Conservation (phyloP, 2,329 filamentous ascomycete genomes). For the Ophiostoma angusticollis region DNA sequence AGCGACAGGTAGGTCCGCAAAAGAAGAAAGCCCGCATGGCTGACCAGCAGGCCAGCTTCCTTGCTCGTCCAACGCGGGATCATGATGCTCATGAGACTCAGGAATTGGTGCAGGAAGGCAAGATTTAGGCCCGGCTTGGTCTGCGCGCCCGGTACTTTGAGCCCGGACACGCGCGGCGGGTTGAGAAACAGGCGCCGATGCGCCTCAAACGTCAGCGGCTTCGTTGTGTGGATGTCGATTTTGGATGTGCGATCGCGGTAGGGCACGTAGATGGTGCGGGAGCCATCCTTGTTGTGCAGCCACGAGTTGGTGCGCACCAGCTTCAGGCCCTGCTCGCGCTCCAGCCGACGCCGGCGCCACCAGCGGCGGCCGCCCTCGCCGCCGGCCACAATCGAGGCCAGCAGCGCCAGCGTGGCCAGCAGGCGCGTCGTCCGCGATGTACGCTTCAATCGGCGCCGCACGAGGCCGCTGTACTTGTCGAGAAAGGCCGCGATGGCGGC, state of each 20-base stretch:
- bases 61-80: conserved; percentile 92
- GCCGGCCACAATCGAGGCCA: conserved; percentile 64
- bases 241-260: conserved; percentile 81
- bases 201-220: conserved; percentile 88
- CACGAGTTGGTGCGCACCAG: conserved; percentile 86
- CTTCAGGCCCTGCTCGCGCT: conserved; percentile 70
- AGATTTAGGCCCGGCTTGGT: conserved; percentile 91
- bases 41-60: conserved; percentile 78
- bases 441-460: conserved; percentile 42
- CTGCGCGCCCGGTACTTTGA: conserved; percentile 71
- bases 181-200: conserved; percentile 88
- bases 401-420: conserved; percentile 61
- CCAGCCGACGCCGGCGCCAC: conserved; percentile 60
- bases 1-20: conserved; percentile 88
- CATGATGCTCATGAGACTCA: conserved; percentile 95
- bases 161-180: conserved; percentile 69
- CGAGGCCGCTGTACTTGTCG: conserved; percentile 42
- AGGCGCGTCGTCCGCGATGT: conserved; percentile 62
- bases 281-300: conserved; percentile 85
- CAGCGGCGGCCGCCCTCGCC: conserved; percentile 68
- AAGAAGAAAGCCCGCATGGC: conserved; percentile 81
- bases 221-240: conserved; percentile 82
- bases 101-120: conserved; percentile 91
- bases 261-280: conserved; percentile 86
- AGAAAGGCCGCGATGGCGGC: conserved; percentile 54